Conservation (phyloP, 768 basidiomycete species). For the Serendipita vermifera region DNA sequence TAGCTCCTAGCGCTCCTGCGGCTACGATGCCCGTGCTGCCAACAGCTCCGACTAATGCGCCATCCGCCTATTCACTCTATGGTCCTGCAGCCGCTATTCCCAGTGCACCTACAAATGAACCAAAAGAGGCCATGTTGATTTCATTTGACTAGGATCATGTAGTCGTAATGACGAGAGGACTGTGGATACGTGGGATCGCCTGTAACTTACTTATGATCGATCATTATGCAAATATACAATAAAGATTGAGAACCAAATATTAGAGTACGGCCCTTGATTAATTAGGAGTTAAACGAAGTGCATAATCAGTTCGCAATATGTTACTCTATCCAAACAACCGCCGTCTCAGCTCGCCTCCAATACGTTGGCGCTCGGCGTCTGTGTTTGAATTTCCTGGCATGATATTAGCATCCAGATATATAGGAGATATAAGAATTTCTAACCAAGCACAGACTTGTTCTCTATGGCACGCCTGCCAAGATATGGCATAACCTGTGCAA, state of each 20-base stretch:
- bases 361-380: neutral
- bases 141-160: neutral
- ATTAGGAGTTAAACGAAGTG: too few species aligned
- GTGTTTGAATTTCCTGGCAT: conserved; percentile 6
- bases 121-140: conserved; percentile 7
- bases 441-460: conserved; percentile 77
- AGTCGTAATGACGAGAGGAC: too few species aligned
- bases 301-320: too few species aligned
- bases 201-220: too few species aligned
- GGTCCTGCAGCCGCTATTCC: neutral
- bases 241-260: too few species aligned
- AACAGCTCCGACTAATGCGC: conserved; percentile 4
- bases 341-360: neutral
- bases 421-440: neutral
- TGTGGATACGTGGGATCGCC: conserved; percentile 15
- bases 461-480: conserved; percentile 78
- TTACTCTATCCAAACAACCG: neutral
- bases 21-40: neutral
- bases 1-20: too few species aligned
- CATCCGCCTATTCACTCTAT: neutral
- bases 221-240: too few species aligned
- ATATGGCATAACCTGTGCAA: conserved; percentile 71
- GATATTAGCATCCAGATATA: neutral
- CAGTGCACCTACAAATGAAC: neutral
- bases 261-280: too few species aligned